Evolutionary conservation across 2,329 filamentous ascomycete species (phyloP), one percentile per base, ranked within the genome.

Genomic region (Diaporthe helianthi): DNA sequence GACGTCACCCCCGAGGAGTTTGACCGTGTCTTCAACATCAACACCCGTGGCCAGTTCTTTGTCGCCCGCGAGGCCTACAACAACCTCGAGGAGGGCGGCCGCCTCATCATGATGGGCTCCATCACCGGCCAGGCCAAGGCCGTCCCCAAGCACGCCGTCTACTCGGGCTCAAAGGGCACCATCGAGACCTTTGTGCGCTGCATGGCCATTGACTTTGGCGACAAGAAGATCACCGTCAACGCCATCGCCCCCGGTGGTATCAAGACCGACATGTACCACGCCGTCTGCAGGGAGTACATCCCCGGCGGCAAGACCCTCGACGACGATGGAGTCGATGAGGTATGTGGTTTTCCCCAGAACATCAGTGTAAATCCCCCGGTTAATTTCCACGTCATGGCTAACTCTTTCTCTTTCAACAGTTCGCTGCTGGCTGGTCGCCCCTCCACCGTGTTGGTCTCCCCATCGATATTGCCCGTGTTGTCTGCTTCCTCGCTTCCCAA

Each of bases 151-250:
- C 91, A 93, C 78, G 85, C 89, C 17, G 84, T 94, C 58, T 94
- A 94, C 84, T 91, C 91, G 26, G 91, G 88, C 17, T 89, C 85
- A 79, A 94, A 94, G 84, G 92, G 90, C 74, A 89, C 92, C 46
- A 90, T 93, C 71, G 92, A 93, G 80, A 90, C 90, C 13, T 92
- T 93, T 79, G 90, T 92, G 73, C 90, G 92, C 78, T 89, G 87
- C 74, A 91, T 93, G 80, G 90, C 92, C 6, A 90, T 89, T 55
- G 88, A 91, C 80, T 87, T 86, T 73, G 87, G 89, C 67, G 86
- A 90, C 82, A 84, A 87, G 73, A 87, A 86, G 65, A 88, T 89
- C 76, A 89, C 87, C 0, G 87, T 90, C 77, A 90, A 90, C 75
- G 87, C 87, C 64, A 84, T 90, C 19, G 88, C 88, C 0, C 88